Evolutionary conservation across 1,284 basidiomycete species (phyloP).

Genomic region (Trametes polyzona): DNA sequence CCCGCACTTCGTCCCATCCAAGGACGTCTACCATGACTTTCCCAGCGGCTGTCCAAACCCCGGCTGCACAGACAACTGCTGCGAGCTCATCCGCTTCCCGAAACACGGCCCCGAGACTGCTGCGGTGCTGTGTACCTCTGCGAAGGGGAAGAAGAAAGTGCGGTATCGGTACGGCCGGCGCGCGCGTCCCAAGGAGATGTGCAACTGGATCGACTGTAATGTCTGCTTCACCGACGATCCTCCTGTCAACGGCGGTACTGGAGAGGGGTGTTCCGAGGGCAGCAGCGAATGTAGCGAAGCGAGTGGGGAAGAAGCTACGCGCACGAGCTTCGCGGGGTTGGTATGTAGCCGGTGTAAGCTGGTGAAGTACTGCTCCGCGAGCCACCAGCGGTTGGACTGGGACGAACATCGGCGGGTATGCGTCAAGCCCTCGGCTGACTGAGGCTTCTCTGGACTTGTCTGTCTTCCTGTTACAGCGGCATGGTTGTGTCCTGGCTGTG

Average conservation of each 20-base stretch:
- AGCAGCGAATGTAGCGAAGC: conserved; percentile 53
- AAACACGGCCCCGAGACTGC: conserved; percentile 62
- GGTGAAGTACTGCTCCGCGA: conserved; percentile 72
- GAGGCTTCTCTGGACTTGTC: background rate
- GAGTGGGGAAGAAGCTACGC: conserved; percentile 17
- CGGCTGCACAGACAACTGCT: conserved; percentile 70
- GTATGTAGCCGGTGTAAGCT: conserved; percentile 75
- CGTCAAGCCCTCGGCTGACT: conserved; percentile 42
- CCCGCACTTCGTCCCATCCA: conserved; percentile 66
- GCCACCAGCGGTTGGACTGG: conserved; percentile 75
- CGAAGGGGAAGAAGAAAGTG: conserved; percentile 45
- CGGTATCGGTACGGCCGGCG: conserved; percentile 47
- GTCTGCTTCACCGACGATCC: conserved; percentile 56
- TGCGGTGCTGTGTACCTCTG: conserved; percentile 51
- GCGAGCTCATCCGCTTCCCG: conserved; percentile 79
- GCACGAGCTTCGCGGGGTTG: conserved; percentile 44
- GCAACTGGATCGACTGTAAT: conserved; percentile 78
- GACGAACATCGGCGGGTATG: conserved; percentile 73
- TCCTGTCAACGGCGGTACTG: conserved; percentile 5
- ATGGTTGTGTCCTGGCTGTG: background rate
- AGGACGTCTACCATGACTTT: conserved; percentile 73
- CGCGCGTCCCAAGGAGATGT: conserved; percentile 62
- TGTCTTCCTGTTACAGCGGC: background rate
- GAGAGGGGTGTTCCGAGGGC: conserved; percentile 43
- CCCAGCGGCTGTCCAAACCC: conserved; percentile 77